Conservation (phyloP, 495 filamentous ascomycete species). For the Penicillium antarcticum region DNA sequence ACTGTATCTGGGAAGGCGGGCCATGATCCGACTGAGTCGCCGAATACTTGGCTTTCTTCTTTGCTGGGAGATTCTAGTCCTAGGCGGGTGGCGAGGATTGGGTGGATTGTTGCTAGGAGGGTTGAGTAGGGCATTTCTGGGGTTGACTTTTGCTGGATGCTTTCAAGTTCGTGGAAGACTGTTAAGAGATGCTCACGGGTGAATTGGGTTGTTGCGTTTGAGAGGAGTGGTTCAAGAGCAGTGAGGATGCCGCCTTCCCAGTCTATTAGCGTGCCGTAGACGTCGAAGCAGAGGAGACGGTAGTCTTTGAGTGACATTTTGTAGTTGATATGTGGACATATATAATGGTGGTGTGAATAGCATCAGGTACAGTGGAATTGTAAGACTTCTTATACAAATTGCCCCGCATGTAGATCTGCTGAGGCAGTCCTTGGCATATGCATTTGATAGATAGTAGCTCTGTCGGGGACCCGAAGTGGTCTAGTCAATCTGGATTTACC, state of each 20-base stretch:
- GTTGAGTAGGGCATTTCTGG: conserved; percentile 52
- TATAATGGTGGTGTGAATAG: background rate
- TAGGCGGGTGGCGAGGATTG: conserved; percentile 37
- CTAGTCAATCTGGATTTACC: background rate
- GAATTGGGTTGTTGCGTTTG: conserved; percentile 35
- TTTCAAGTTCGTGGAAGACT: conserved; percentile 36
- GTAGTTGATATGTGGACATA: background rate
- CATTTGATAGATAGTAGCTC: background rate
- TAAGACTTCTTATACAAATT: background rate
- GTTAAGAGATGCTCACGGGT: conserved; percentile 32
- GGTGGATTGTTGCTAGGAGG: conserved; percentile 48
- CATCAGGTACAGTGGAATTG: no score
- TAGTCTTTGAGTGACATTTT: conserved; percentile 40
- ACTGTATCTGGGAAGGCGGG: conserved; percentile 60
- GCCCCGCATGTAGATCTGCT: conserved; percentile 1
- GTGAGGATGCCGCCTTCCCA: conserved; percentile 55
- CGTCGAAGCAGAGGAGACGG: conserved; percentile 67
- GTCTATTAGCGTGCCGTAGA: conserved; percentile 81
- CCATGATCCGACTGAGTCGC: conserved; percentile 55
- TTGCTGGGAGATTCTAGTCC: conserved; percentile 25
- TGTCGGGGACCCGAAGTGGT: conserved; percentile 2
- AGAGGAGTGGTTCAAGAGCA: conserved; percentile 38
- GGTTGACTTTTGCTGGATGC: conserved; percentile 36
- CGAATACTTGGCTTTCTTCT: conserved; percentile 35
- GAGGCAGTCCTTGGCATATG: background rate